Base-by-base conservation (phyloP, 352 stramenopile genomes). In the Plasmopara viticola region DNA sequence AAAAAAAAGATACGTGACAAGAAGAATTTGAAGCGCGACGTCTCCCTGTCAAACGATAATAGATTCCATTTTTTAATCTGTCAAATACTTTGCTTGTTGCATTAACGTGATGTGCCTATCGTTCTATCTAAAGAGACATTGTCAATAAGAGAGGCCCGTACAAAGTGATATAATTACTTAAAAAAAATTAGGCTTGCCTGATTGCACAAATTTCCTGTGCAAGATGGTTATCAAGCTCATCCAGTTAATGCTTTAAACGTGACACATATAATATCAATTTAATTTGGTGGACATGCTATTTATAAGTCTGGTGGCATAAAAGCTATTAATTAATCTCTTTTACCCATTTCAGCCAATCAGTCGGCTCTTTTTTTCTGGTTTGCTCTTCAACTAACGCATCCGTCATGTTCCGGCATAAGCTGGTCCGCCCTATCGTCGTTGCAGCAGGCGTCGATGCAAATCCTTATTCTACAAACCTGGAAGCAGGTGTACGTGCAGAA, bases 11-110 rank as follows among this genome's bases (percentile, higher is more conserved):
- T 10, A 58, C 7, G 59, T 66, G 9, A 42, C 33, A 13, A n/a
- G 34, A 15, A 66, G 37, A 18, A 56, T 63, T 44, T 48, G 41
- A 37, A 51, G 39, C n/a, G 30, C 9, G 38, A 30, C 12, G 10
- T 48, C 51, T 66, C 53, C n/a, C 5, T 18, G 30, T 59, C 48
- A 35, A 66, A 51, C n/a, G 59, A 53, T 18, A 15, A 66, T 62
- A 1, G 34, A 30, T 33, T 48, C 57, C 9, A 45, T 9, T 31
- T 37, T 12, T 47, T 37, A 35, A 25, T 25, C 20, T 25, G 20
- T 25, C 20, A 25, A 25, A 25, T 25, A 25, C 1, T 25, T 3
- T 25, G 20, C 20, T 25, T 25, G 1, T 25, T 3, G 20, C 20
- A 25, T 25, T 25, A 25, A 25, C 20, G 20, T 25, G 31, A 35